Conservation (phyloP, 2,329 filamentous ascomycete genomes). For the Talaromyces sp. region DNA sequence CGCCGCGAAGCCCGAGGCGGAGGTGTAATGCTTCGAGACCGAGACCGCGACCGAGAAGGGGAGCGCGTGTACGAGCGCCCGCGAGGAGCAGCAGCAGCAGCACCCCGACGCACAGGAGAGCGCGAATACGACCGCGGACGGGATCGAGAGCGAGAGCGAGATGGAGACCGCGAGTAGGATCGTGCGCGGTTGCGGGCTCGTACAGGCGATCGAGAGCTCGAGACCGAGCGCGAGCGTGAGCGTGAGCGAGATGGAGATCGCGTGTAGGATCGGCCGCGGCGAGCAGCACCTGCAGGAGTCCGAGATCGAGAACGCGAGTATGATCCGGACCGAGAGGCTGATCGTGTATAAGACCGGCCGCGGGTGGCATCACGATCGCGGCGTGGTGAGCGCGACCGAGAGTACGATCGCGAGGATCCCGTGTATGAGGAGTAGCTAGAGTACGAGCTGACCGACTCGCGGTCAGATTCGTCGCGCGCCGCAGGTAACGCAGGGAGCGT, state of each 20-base stretch:
- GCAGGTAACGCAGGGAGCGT: constrained; percentile 64
- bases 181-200: constrained; percentile 10
- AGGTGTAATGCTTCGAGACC: constrained; percentile 16
- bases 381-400: constrained; percentile 23
- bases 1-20: constrained; percentile 5
- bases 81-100: not conserved
- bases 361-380: constrained; percentile 11
- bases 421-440: constrained; percentile 74
- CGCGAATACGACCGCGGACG: constrained; percentile 5
- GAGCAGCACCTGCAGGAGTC: constrained; percentile 5
- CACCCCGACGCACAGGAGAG: constrained; percentile 10
- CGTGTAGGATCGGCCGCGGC: constrained; percentile 35
- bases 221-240: constrained; percentile 7
- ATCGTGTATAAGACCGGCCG: constrained; percentile 29
- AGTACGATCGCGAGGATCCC: constrained; percentile 43
- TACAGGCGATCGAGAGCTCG: not conserved
- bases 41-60: constrained; percentile 25
- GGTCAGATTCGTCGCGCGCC: constrained; percentile 54
- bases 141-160: constrained; percentile 23
- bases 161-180: constrained; percentile 34
- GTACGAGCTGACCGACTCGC: constrained; percentile 60
- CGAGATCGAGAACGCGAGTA: constrained; percentile 19
- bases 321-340: constrained; percentile 26
- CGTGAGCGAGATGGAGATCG: constrained; percentile 28
- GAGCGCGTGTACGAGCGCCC: constrained; percentile 28